These are phyloP conservation scores for Tulasnella sp. DNA, from an alignment of 768 basidiomycete genomes.

Conservation along the genomic window DNA sequence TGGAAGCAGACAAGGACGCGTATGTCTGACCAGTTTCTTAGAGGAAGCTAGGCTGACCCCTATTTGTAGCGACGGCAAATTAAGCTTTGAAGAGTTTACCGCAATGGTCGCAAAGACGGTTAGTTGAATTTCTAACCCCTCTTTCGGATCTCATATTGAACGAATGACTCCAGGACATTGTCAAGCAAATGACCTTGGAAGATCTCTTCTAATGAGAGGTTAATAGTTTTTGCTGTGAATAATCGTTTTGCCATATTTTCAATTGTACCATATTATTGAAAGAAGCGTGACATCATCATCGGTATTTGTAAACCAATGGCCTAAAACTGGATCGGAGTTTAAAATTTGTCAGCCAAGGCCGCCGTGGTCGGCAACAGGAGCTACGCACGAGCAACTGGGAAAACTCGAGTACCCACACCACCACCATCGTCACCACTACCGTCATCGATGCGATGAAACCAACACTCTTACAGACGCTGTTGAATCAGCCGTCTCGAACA, in stretches of 20 bases:
- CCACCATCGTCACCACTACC: no score
- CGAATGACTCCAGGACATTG: slow-evolving; percentile 64
- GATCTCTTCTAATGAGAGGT: slow-evolving; percentile 55
- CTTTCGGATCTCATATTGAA: not conserved
- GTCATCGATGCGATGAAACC: slow-evolving; percentile 1
- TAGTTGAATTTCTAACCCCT: slow-evolving; percentile 23
- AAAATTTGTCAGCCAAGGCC: no score
- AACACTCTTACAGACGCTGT: not conserved
- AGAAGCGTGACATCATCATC: no score
- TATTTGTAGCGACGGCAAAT: slow-evolving; percentile 62
- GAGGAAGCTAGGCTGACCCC: not conserved
- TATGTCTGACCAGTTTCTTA: slow-evolving; percentile 17
- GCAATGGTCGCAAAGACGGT: slow-evolving; percentile 96
- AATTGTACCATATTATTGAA: not conserved
- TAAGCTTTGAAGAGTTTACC: slow-evolving; percentile 94
- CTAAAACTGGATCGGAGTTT: no score
- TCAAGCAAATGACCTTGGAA: slow-evolving; percentile 97
- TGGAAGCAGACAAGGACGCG: slow-evolving; percentile 98
- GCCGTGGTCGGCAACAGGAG: no score
- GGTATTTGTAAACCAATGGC: no score
- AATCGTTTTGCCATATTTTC: not conserved
- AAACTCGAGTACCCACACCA: no score
- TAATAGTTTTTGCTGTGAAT: not conserved
- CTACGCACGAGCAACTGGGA: no score
- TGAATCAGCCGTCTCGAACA: not conserved